Percentiles rank a stretch among this genome's conserved stretches.
phyloP scores from a whole-genome alignment of 495 filamentous ascomycete species.

The Penicillium alfredii region DNA sequence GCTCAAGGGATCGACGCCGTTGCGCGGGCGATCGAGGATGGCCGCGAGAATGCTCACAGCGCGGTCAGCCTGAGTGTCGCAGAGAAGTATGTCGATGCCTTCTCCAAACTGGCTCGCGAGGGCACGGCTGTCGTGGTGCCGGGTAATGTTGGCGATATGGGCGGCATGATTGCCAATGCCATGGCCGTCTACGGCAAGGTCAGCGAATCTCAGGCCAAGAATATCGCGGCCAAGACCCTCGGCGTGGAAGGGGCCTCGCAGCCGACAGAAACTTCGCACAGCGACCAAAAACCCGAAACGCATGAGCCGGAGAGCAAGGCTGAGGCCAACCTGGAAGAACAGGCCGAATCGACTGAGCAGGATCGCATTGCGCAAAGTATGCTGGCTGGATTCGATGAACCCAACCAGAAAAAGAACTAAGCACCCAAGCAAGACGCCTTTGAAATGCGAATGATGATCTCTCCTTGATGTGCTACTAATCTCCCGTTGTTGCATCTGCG shows the following conservation, averaged over 20 bases:
- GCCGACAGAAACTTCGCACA: too few relatives aligned
- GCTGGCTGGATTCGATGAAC: slow-evolving; percentile 49
- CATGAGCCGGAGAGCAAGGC: too few relatives aligned
- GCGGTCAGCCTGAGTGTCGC: slow-evolving; percentile 84
- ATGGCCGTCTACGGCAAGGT: slow-evolving; percentile 96
- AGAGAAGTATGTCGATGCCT: slow-evolving; percentile 97
- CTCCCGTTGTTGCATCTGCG: too few relatives aligned
- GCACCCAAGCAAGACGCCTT: background rate
- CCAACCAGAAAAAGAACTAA: slow-evolving; percentile 37
- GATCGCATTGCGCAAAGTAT: slow-evolving; percentile 41
- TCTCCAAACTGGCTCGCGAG: slow-evolving; percentile 84
- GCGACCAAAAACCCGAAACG: too few relatives aligned
- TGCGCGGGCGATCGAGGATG: slow-evolving; percentile 61
- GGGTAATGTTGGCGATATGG: slow-evolving; percentile 95
- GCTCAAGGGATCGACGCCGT: slow-evolving; percentile 84
- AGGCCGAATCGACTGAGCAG: slow-evolving; percentile 13
- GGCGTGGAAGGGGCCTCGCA: slow-evolving; percentile 18
- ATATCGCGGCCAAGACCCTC: slow-evolving; percentile 51
- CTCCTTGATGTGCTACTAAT: slow-evolving; percentile 6
- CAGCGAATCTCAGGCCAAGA: slow-evolving; percentile 71
- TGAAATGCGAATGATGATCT: slow-evolving; percentile 12
- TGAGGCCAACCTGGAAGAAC: slow-evolving; percentile 11
- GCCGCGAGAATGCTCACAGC: slow-evolving; percentile 66
- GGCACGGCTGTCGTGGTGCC: slow-evolving; percentile 92
- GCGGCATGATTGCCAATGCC: slow-evolving; percentile 93